phyloP scores from a whole-genome alignment of 176 grass and related monocot genomes.

The Oryza punctata region DNA sequence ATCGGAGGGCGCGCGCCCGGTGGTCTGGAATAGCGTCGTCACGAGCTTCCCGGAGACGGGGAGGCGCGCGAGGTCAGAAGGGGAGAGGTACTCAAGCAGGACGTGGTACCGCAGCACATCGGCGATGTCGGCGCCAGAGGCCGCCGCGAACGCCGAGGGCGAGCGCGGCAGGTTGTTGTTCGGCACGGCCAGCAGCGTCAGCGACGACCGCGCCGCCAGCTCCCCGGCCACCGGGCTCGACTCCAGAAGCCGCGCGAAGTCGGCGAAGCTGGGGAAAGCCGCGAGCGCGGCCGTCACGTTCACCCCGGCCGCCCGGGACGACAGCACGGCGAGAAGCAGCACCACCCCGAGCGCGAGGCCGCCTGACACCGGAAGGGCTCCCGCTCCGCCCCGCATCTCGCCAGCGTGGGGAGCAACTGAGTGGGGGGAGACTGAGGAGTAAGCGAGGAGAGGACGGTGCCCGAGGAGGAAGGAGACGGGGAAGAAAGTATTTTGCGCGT shows the following conservation, averaged over 20 bases:
- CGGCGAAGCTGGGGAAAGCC: conserved; percentile 59
- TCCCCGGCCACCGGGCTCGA: conserved; percentile 63
- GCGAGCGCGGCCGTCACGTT: conserved; percentile 80
- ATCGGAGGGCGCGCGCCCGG: conserved; percentile 77
- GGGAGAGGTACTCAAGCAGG: conserved; percentile 92
- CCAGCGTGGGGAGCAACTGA: conserved; percentile 5
- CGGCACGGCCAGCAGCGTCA: conserved; percentile 85
- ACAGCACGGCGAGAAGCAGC: conserved; percentile 27
- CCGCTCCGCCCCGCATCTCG: conserved; percentile 46
- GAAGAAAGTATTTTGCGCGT: conserved; percentile 25
- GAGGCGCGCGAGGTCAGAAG: conserved; percentile 60
- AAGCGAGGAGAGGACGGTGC: conserved; percentile 4
- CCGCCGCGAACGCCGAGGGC: conserved; percentile 55
- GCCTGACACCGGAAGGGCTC: conserved; percentile 23
- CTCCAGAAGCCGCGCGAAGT: conserved; percentile 66
- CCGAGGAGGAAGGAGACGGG: conserved; percentile 2
- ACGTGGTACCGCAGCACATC: conserved; percentile 95
- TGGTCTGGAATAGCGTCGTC: conserved; percentile 97
- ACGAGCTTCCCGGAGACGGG: conserved; percentile 70
- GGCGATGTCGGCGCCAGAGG: conserved; percentile 75
- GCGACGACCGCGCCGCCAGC: conserved; percentile 66
- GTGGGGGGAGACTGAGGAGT: background rate
- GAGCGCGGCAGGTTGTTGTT: conserved; percentile 64
- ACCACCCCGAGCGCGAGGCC: conserved; percentile 28
- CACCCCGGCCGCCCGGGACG: conserved; percentile 39